Evolutionary conservation across 257 asterid genomes (phyloP), one percentile per base, ranked within the genome.

Genomic region (Forsythia viridissima): DNA sequence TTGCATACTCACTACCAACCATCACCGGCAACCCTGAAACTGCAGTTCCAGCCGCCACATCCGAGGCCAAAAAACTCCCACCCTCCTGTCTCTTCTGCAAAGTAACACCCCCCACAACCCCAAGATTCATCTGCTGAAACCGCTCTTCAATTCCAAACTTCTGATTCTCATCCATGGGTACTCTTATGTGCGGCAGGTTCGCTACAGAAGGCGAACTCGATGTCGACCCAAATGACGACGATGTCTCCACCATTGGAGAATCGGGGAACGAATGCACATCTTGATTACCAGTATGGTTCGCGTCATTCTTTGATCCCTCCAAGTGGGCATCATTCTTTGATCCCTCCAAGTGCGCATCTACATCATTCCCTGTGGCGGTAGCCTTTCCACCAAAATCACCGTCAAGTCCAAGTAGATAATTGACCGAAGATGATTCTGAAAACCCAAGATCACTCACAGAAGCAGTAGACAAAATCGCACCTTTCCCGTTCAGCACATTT

Each of bases 201-300:
- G 84, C 90, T 86, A 88, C 74, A 0, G 97, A 89, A 9, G 97
- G 97, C n/a, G 95, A 82, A 43, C 97, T 91, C 4, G 96, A 90
- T 2, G 91, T 88, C 18, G 98, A 95, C 51, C 97, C 99, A 59
- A 91, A 95, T 42, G 99, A 92, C 79, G 99, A 93, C 55, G 87
- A 61, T 36, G 93, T 91, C 24, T 88, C 97, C 8, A 88, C 79
- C 90, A 93, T 88, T 5, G 98, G 99, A 2, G 97, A 95, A 87
- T 92, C 97, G 18, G 97, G 94, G 16, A 90, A 93, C 20, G 99
- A 91, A 38, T 88, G 92, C 77, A 86, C 89, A 87, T 92, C 98
- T n/a, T 82, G 91, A 86, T 78, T 83, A 37, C 97, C 98, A 91
- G 44, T 92, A 98, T 52, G 85, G 92, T 18, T 40, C 10, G 73